Evolutionary conservation across 2,329 filamentous ascomycete species (phyloP).

Genomic region (Aspergillus persii): DNA sequence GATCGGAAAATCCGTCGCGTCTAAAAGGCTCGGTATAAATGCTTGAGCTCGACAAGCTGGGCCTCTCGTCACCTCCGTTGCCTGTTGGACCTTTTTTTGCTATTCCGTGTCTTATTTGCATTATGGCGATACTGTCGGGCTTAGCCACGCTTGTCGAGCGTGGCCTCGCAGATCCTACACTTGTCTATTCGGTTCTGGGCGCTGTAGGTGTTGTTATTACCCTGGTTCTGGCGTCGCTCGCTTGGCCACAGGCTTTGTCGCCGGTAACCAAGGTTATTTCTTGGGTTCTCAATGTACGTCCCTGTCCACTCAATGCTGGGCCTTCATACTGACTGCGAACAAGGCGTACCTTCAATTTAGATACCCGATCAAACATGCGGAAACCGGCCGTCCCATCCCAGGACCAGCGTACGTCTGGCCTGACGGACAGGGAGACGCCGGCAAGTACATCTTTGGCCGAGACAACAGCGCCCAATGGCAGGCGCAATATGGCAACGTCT

Average conservation of each 20-base stretch:
- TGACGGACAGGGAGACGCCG: slow-evolving; percentile 40
- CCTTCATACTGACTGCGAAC: not conserved
- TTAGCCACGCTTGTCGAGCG: not conserved
- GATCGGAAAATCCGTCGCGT: not conserved
- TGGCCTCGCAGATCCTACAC: not conserved
- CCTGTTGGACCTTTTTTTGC: not conserved
- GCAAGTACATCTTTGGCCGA: slow-evolving; percentile 41
- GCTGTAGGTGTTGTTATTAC: not conserved
- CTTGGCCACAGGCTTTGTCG: not conserved
- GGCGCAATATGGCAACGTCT: slow-evolving; percentile 33
- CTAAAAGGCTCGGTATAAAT: not conserved
- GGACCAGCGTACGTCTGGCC: slow-evolving; percentile 25
- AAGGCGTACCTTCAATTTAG: not conserved
- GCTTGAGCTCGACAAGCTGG: not conserved
- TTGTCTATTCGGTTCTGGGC: not conserved
- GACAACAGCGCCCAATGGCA: slow-evolving; percentile 35
- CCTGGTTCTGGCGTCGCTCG: not conserved
- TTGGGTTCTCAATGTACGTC: not conserved
- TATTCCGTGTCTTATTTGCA: not conserved
- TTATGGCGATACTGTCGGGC: not conserved
- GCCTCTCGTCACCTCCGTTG: not conserved
- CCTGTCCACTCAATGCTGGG: not conserved
- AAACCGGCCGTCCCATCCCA: slow-evolving; percentile 3
- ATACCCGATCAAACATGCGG: slow-evolving; percentile 4
- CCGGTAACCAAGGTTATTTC: not conserved